Percentiles rank a stretch among this genome's conserved stretches.
Conservation (phyloP, 2,329 filamentous ascomycete genomes). For the Arthrobotrys sphaeroides region DNA sequence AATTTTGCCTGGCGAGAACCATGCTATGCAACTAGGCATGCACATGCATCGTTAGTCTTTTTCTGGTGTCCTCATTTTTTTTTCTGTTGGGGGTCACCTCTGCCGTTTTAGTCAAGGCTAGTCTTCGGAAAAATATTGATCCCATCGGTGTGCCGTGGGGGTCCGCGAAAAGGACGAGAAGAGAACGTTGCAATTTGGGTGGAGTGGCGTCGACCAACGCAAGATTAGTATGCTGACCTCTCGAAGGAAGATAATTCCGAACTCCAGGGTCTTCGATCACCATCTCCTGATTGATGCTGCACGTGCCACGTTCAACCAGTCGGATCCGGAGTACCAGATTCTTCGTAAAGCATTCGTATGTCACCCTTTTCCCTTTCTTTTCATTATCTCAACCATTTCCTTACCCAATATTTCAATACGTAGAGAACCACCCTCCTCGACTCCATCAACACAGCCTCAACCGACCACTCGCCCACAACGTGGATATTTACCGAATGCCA, state of each 20-base stretch:
- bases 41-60: constrained; percentile 11
- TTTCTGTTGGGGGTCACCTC: constrained; percentile 13
- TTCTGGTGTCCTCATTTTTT: neutral
- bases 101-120: constrained; percentile 17
- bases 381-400: neutral
- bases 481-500: constrained; percentile 59
- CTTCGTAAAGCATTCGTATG: constrained; percentile 54
- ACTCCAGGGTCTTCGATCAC: constrained; percentile 59
- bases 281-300: constrained; percentile 59
- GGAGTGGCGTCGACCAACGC: constrained; percentile 23
- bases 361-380: neutral
- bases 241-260: constrained; percentile 55
- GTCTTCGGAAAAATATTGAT: constrained; percentile 51
- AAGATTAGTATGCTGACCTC: constrained; percentile 14
- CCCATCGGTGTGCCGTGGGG: constrained; percentile 40
- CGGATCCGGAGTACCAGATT: constrained; percentile 56
- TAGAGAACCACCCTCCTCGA: constrained; percentile 50
- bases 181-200: constrained; percentile 1
- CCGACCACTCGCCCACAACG: constrained; percentile 38
- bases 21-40: constrained; percentile 21
- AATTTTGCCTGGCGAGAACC: constrained; percentile 43
- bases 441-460: constrained; percentile 40
- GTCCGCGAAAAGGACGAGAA: neutral
- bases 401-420: neutral
- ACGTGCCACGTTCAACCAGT: constrained; percentile 54